Evolutionary conservation across 768 basidiomycete species (phyloP), one percentile per base, ranked within the genome.

Genomic region (Psilocybe sp.): DNA sequence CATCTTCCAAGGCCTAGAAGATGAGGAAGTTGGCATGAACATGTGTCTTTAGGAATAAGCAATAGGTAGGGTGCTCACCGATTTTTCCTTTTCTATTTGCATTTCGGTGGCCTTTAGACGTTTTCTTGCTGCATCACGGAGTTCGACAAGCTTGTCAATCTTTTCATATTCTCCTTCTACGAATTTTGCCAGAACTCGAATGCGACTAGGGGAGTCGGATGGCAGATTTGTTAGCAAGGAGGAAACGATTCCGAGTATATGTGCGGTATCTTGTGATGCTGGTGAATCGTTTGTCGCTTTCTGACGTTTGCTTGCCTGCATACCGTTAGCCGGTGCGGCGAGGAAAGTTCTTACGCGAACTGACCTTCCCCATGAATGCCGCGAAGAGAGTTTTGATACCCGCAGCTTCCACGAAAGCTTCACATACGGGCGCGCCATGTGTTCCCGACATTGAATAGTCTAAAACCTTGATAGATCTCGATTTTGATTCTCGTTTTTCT

Each of bases 161-260:
- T 99, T 98, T 64, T 95, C 93, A 61, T 97, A 99, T 46, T 87
- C 82, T 20, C 70, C 77, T 66, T 98, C 96, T 12, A 97, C 92
- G 58, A 98, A 99, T 68, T 99, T 99, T 5, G 92, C 76, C 13
- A 99, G 71, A 14, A 98, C 70, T 11, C 97, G 84, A 46, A 89
- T 82, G 14, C 92, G 84, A 23, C 80, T 74, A 0, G 83, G 77
- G 5, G 93, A 89, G 48, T 95, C 93, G 1, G 93, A 93, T 4
- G 86, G 77, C 8, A 98, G 81, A 57, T 90, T 93, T 7, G 88
- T 87, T 57, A 93, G 82, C 19, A 98, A 75, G 0, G 96, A 97
- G 1, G 89, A 87, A 28, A 91, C 79, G 50, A 96, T 88, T 40
- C 93, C 89, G 23, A 99, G 77, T 18, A 92, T 79, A 64, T 99